Evolutionary conservation across 345 rosid species (phyloP).

Genomic region (Syzygium oleosum): DNA sequence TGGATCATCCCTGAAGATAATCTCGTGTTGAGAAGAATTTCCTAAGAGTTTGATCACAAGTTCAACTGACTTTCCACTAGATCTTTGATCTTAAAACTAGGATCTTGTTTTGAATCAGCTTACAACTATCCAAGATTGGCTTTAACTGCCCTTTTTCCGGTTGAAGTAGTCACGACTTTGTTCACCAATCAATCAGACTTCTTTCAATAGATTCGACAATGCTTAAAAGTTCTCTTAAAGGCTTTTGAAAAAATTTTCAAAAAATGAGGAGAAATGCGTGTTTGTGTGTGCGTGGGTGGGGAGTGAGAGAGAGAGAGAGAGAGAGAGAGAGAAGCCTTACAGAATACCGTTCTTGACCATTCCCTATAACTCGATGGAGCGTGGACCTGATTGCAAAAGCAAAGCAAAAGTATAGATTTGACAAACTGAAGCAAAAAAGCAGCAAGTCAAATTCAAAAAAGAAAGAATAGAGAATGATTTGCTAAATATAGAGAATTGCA

Average conservation of each 20-base stretch:
- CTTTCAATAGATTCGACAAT: background rate
- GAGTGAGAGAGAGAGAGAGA: background rate
- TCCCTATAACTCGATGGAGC: slow-evolving; percentile 72
- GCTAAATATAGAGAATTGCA: background rate
- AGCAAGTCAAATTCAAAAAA: background rate
- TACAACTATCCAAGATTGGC: background rate
- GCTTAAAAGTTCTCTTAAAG: background rate
- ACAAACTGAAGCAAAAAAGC: background rate
- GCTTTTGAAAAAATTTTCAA: background rate
- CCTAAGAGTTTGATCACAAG: background rate
- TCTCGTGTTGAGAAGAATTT: background rate
- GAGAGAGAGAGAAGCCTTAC: slow-evolving; percentile 13
- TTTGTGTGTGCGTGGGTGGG: background rate
- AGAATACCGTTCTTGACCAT: slow-evolving; percentile 70
- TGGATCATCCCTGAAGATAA: background rate
- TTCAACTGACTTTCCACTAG: background rate
- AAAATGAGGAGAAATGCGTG: background rate
- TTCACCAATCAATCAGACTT: background rate
- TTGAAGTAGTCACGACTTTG: background rate
- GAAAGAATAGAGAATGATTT: background rate
- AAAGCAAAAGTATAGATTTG: background rate
- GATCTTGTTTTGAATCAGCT: background rate
- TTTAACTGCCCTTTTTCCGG: background rate
- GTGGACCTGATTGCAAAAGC: slow-evolving; percentile 45
- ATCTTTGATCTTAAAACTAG: background rate